Base-by-base conservation (phyloP, 2,329 filamentous ascomycete species). In the Lizonia empirigonia region DNA sequence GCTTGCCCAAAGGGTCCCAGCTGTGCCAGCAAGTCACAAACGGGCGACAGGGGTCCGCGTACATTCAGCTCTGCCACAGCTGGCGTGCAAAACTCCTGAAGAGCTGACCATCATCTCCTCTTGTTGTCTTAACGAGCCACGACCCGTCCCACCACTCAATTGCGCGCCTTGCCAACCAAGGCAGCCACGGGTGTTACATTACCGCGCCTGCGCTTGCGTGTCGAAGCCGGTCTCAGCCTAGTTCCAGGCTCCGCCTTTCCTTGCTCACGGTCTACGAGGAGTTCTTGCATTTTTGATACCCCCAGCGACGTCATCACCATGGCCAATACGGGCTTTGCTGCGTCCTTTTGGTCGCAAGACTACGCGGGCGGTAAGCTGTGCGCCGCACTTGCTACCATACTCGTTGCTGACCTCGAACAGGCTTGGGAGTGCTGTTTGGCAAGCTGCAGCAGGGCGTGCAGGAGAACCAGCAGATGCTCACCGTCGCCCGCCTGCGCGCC, bases 281-380 rank as follows among this genome's bases (percentile, higher is more conserved):
- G 52, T 59, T 60, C 51, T 51, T 53, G 48, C 20, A 22, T 52
- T 52, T n/a, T 52, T 59, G 56, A 62, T 62, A 59, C 55, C 60
- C 51, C 42, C 50, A 35, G 27, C 48, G 36, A 49, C 58, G 37
- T 53, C 56, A 57, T 56, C 58, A 59, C 45, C 39, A 72, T 72
- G 69, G 58, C 68, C 42, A 51, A 37, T 13, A 61, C 69, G 24
- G 71, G 90, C 67, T 97, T 99, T 77, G 87, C 91, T 64, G 91
- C 93, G 78, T 96, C 92, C 41, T 97, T 99, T 79, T 99, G 94
- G 94, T 96, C 94, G 56, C 85, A 85, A 72, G 94, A 99, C 82
- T 97, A 97, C 82, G 93, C 93, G 73, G 91, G 90, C 80, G 92
- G 89, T 91, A 79, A 73, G 84, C 47, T 33, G 49, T 89, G 78